Base-by-base conservation (phyloP, 2,329 filamentous ascomycete species). In the Helicocarpus griseus region DNA sequence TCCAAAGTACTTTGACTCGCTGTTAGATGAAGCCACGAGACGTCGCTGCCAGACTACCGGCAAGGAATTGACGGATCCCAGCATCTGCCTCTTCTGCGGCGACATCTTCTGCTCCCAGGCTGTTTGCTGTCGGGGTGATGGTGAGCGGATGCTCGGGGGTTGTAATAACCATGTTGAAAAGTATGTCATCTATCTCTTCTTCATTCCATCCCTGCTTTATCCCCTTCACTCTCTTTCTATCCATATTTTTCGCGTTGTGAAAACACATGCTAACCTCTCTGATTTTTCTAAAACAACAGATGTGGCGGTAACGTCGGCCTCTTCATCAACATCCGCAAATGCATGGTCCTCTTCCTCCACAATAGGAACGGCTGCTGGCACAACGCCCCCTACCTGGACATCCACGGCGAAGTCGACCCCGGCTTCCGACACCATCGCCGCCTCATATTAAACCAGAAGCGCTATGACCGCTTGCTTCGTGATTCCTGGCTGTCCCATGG, bases 21-120 rank as follows among this genome's bases (percentile, higher is more conserved):
- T 98, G 35, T 95, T 95, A 53, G 91, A 96, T 63, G 90, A 95
- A 69, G 88, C 89, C 24, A 91, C 93, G 59, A 83, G 83, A 57
- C 77, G 86, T 49, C 83, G 80, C 47, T 98, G 93, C 63, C 89
- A 89, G 0, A 94, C 84, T 1, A 95, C 89, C 1, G 89, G 89
- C 57, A 94, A 93, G 65, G 91, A 96, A 60, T 73, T 98, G 48
- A 85, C 84, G 2, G 94, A 98, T 67, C 89, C 93, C 0, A 87
- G 86, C 57, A 81, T 98, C 35, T 98, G 93, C 64, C 78, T 98
- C 36, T 89, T 96, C 72, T 98, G 93, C 64, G 91, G 93, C 31
- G 89, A 90, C n/a, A 88, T 98, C 38, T 91, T 96, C 69, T 98
- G 93, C 70, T 89, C 86, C 8, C 93, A 98, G 73, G 89, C 86